Base-by-base conservation (phyloP, 768 basidiomycete genomes). In the Chiua virens region DNA sequence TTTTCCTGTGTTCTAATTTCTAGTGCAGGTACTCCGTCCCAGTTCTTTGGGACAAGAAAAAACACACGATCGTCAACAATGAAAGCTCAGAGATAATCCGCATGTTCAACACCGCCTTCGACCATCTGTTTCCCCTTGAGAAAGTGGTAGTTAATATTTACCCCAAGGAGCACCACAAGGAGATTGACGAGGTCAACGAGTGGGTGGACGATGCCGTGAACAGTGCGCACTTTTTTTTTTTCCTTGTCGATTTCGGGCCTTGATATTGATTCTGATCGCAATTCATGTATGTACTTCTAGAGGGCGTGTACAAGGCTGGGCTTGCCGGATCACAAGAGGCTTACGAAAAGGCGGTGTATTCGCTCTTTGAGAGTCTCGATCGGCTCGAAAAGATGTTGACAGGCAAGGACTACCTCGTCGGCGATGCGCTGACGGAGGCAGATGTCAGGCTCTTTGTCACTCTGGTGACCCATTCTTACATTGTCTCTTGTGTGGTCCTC, bases 51-150 rank as follows among this genome's bases (percentile, higher is more conserved):
- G 97, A 98, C 73, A 95, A 85, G 75, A 90, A 95, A 68, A 73
- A 66, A 37, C 73, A 86, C 40, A 88, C 87, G 36, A 88, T 98
- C 58, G 97, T 99, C 51, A 98, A 93, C 75, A 98, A 98, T 67
- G 96, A 99, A 66, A 87, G 85, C 57, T 85, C 89, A 3, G 96
- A 98, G 72, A 94, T 98, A 64, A 92, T 98, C 63, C 86, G 96
- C 50, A 89, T 96, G 9, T 81, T 98, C 73, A 98, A 99, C 71
- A 77, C 79, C 8, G 86, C 80, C 2, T 95, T 96, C 75, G 85
- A 97, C 66, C 74, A 85, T 20, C 59, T 87, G 18, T 50, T 97
- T 8, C 78, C 89, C 4, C 67, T 75, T 1, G 86, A 88, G 5
- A 81, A 84, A 54, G 84, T 82, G 4, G 68, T 73, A 18, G 59